Evolutionary conservation across 371 early-diverging fungal species (phyloP).

Genomic region (Vairimorpha necatrix): DNA sequence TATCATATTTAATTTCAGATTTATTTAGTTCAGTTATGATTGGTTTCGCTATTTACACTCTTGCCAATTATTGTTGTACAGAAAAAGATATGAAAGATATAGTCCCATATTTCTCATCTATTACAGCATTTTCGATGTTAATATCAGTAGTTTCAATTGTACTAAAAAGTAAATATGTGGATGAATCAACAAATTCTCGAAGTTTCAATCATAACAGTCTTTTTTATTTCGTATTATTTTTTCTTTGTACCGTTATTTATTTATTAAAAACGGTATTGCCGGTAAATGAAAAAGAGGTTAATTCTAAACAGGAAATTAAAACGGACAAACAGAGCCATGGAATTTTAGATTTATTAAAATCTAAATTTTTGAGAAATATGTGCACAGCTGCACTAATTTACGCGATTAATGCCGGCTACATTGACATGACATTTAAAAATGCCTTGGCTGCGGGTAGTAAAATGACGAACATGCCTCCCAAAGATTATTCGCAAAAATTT

Average conservation of each 20-base stretch:
- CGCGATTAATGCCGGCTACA: background rate
- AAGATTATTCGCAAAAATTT: background rate
- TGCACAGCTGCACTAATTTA: background rate
- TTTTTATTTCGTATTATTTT: background rate
- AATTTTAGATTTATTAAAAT: background rate
- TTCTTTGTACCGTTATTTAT: background rate
- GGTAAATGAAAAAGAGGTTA: background rate
- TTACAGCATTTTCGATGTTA: background rate
- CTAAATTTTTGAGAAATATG: conserved; percentile 1
- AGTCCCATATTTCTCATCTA: conserved; percentile 8
- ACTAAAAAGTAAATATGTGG: too few relatives aligned
- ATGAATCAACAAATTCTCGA: background rate
- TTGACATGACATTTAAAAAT: conserved; percentile 35
- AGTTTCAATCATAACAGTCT: background rate
- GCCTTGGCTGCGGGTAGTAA: conserved; percentile 10
- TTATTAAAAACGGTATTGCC: background rate
- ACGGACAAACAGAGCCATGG: background rate
- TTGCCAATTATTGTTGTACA: conserved; percentile 58
- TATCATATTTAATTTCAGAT: conserved; percentile 56
- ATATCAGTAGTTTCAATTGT: background rate
- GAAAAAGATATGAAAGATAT: conserved; percentile 11
- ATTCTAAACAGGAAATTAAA: background rate
- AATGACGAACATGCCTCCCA: background rate
- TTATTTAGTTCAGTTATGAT: conserved; percentile 58
- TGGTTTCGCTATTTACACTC: conserved; percentile 54